These are phyloP conservation scores for Tanozyma kutaoensis DNA, from an alignment of 805 yeast genomes.

Conservation along the genomic window DNA sequence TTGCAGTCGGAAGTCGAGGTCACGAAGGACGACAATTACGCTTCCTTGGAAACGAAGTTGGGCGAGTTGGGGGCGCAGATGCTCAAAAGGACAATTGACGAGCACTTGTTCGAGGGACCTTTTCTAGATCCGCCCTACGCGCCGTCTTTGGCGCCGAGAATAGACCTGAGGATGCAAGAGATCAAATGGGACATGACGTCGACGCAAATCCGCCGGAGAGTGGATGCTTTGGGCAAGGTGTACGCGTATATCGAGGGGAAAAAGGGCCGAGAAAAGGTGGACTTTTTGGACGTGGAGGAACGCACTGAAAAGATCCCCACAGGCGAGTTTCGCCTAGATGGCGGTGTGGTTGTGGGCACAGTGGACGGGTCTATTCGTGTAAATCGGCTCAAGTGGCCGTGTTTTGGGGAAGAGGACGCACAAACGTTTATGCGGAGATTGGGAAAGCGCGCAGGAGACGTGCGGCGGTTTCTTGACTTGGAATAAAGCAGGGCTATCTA, in stretches of 20 bases:
- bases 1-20: slow-evolving; percentile 40
- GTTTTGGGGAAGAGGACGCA: slow-evolving; percentile 33
- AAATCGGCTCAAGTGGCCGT: slow-evolving; percentile 37
- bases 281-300: slow-evolving; percentile 18
- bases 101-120: slow-evolving; percentile 7
- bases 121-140: background rate
- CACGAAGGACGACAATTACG: slow-evolving; percentile 27
- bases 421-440: slow-evolving; percentile 28
- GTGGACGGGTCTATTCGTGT: slow-evolving; percentile 26
- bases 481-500: too few relatives aligned
- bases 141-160: slow-evolving; percentile 41
- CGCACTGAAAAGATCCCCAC: slow-evolving; percentile 14
- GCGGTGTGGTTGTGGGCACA: slow-evolving; percentile 27
- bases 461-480: too few relatives aligned
- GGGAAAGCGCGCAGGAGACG: slow-evolving; percentile 32
- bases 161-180: slow-evolving; percentile 26
- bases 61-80: slow-evolving; percentile 52
- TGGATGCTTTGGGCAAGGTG: slow-evolving; percentile 44
- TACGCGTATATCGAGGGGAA: slow-evolving; percentile 36
- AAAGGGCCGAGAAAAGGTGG: too few relatives aligned
- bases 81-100: slow-evolving; percentile 31
- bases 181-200: slow-evolving; percentile 35
- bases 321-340: background rate
- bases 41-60: slow-evolving; percentile 33
- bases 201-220: slow-evolving; percentile 23